These are phyloP conservation scores for Linum usitatissimum DNA, from an alignment of 345 rosid genomes.

Conservation along the genomic window DNA sequence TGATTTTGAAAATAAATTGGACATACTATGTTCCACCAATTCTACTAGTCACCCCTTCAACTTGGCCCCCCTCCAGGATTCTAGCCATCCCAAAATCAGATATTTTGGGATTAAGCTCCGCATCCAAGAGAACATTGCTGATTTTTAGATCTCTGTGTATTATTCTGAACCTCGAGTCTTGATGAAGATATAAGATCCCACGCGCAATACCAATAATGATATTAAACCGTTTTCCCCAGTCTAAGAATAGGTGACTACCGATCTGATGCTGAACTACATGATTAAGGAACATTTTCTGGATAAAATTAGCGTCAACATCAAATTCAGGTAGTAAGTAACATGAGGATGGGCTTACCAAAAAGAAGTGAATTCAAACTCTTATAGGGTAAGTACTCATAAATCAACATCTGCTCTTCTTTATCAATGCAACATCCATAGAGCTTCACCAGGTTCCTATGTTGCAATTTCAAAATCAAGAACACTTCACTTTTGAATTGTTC, in stretches of 20 bases:
- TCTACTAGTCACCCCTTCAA: too few species aligned
- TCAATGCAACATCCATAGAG: slow-evolving; percentile 14
- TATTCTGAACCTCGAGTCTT: slow-evolving; percentile 3
- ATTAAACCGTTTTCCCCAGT: background rate
- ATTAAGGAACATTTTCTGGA: too few species aligned
- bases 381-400: slow-evolving; percentile 15
- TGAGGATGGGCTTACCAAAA: slow-evolving; percentile 7
- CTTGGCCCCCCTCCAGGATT: too few species aligned
- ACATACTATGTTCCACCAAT: too few species aligned
- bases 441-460: background rate
- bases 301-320: background rate
- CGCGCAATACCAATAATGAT: slow-evolving; percentile 1
- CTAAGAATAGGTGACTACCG: background rate
- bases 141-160: background rate
- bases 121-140: background rate
- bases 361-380: slow-evolving; percentile 8
- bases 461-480: background rate
- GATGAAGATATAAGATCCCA: slow-evolving; percentile 4
- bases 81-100: too few species aligned
- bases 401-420: slow-evolving; percentile 7
- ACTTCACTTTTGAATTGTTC: background rate
- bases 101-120: background rate
- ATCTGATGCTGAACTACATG: background rate
- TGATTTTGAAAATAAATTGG: too few species aligned
- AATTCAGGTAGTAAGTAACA: background rate